A percentile compares a stretch with the other conserved stretches of the same genome.
These are phyloP conservation scores for Tulasnella sp. DNA, from an alignment of 768 basidiomycete genomes.

Conservation along the genomic window DNA sequence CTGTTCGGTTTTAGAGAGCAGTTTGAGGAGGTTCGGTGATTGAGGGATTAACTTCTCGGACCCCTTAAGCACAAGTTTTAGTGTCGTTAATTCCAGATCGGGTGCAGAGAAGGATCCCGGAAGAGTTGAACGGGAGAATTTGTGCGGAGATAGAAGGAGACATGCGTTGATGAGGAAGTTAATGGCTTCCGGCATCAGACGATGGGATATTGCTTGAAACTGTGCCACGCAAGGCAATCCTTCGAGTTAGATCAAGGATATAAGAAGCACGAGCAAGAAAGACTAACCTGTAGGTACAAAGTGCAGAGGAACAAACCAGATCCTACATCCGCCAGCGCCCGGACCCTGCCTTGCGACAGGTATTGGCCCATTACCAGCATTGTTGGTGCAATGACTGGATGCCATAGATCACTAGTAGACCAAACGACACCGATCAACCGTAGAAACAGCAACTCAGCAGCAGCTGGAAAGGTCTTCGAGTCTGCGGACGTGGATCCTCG, in stretches of 20 bases:
- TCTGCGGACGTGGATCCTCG: slow-evolving; percentile 47
- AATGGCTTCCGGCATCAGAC: slow-evolving; percentile 78
- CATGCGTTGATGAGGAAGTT: slow-evolving; percentile 68
- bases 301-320: slow-evolving; percentile 86
- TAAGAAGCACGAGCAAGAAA: neutral
- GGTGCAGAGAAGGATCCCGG: slow-evolving; percentile 65
- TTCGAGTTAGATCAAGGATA: neutral
- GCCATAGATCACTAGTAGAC: slow-evolving; percentile 91
- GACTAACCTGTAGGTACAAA: slow-evolving; percentile 40
- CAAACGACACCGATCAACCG: slow-evolving; percentile 72
- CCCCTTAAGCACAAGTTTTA: slow-evolving; percentile 33
- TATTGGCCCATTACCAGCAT: slow-evolving; percentile 86
- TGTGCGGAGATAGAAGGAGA: slow-evolving; percentile 61
- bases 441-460: slow-evolving; percentile 69
- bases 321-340: slow-evolving; percentile 60
- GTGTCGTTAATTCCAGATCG: slow-evolving; percentile 38
- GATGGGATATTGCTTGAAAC: slow-evolving; percentile 75
- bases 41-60: slow-evolving; percentile 30
- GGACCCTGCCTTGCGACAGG: slow-evolving; percentile 70
- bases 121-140: slow-evolving; percentile 36
- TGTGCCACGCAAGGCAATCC: slow-evolving; percentile 42
- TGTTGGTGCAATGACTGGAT: slow-evolving; percentile 77
- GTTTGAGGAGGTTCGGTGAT: slow-evolving; percentile 38
- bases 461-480: slow-evolving; percentile 80
- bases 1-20: slow-evolving; percentile 30